Evolutionary conservation across 2,329 filamentous ascomycete species (phyloP), one percentile per base, ranked within the genome.

Genomic region (Ophiostoma sp.): DNA sequence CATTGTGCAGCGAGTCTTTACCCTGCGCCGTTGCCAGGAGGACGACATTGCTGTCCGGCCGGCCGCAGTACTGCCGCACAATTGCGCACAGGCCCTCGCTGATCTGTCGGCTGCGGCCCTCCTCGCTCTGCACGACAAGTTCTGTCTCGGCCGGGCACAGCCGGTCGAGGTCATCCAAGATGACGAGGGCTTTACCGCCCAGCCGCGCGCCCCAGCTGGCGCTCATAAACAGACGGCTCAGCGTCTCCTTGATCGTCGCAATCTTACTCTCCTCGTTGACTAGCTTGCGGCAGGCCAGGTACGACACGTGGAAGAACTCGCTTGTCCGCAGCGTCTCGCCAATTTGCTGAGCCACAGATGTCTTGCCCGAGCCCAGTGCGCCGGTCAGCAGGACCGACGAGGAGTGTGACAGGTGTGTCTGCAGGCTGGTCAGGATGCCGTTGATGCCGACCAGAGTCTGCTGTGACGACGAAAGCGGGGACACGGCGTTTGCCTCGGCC

Each of bases 141-240:
- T 99, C 96, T 0, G 95, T 98, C 82, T 99, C 97, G 0, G 91
- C 92, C 0, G 96, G 95, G 79, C 95, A 98, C 1, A 99, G 86
- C 78, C 93, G 94, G 82, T 99, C 96, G 7, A 99, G 83, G 78
- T 99, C 96, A 79, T 99, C 96, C 1, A 99, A 85, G 68, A 99
- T 89, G 25, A 99, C 93, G 2, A 98, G 81, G 0, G 95, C 89
- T 75, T 90, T 91, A 4, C 96, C 96, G 28, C 94, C 95, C 0
- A 96, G 87, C 74, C 95, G 88, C 48, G 95, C 93, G 50, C 93
- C 94, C 96, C 96, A 99, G 57, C 93, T 92, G 2, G 96, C 96
- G 25, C 90, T 88, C 85, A 96, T 94, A 80, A 99, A 98, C 1
- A 97, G 82, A 19, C 94, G 89, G 69, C 89, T 91, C 5, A 99